Evolutionary conservation across 108 stramenopile genomes (phyloP).

Genomic region (Cyclotella baltica): DNA sequence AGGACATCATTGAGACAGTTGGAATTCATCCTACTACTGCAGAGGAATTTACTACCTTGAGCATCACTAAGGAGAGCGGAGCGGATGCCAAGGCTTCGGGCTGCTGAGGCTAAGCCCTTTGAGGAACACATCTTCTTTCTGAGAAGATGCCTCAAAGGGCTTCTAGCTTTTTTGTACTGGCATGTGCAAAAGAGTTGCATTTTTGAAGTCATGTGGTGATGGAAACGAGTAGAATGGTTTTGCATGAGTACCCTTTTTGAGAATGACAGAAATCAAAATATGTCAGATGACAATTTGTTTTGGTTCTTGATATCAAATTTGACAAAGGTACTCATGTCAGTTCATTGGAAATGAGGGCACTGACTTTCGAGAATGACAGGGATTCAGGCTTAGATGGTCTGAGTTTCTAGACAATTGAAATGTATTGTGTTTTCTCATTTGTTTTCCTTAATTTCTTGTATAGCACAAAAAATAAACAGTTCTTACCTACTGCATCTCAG

Average conservation of each 20-base stretch:
- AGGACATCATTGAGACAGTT: conserved; percentile 86
- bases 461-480: too few species aligned
- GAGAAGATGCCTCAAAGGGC: conserved; percentile 35
- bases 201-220: neutral
- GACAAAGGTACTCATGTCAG: neutral
- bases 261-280: conserved; percentile 31
- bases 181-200: conserved; percentile 11
- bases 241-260: conserved; percentile 9
- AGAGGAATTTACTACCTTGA: conserved; percentile 91
- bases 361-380: conserved; percentile 25
- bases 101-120: conserved; percentile 99
- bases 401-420: neutral
- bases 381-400: neutral
- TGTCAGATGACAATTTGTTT: neutral
- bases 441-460: neutral
- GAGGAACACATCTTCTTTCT: conserved; percentile 40
- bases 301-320: conserved; percentile 17
- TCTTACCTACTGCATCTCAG: too few species aligned
- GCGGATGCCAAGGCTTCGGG: conserved; percentile 90
- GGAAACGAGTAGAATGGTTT: neutral
- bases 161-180: conserved; percentile 4
- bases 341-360: neutral
- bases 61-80: conserved; percentile 90
- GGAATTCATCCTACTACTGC: conserved; percentile 98
- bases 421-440: neutral